Base-by-base conservation (phyloP, 129 eudicot species). In the Dittrichia graveolens region DNA sequence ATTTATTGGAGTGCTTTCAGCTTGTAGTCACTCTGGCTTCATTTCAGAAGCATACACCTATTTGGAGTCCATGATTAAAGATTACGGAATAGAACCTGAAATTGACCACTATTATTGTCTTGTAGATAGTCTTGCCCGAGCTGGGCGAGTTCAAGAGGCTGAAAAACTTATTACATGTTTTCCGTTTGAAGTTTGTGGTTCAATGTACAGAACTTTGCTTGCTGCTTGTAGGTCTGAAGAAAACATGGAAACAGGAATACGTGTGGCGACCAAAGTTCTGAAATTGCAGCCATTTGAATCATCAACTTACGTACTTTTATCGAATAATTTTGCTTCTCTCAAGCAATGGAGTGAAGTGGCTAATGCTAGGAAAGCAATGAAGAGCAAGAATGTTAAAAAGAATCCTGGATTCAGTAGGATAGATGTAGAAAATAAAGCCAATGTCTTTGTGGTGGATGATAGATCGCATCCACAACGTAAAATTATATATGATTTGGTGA, bases 391-490 rank as follows among this genome's bases (percentile, higher is more conserved):
- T 19, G 75, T 84, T 10, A 77, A 73, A 67, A 84, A 80, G 74
- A 82, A 80, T 58, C 85, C 88, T 3, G 85, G 85, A 31, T 84
- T 80, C 64, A 84, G 88, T 64, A 73, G 82, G 82, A 76, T 84
- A 31, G 64, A 84, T 67, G 80, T 84, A 7, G 80, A 73, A 62
- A 76, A 38, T 11, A 62, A 73, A 57, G 75, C 78, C 4, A 78
- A 76, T 84, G 60, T 77, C 39, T 84, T 84, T 73, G 80, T 84
- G 43, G 85, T 80, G 34, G 80, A 84, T 67, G 85, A 86, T 75
- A 73, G 67, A 61, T 80, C 82, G 2, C 87, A 83, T 71, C 79
- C 83, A 3, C 69, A 70, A 52, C 48, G 66, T 24, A 59, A 80
- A 3, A 83, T 47, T 57, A 47, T 86, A 37, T 71, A 83, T 69